Conservation (phyloP, 768 basidiomycete genomes). For the Amanita exitialis region DNA sequence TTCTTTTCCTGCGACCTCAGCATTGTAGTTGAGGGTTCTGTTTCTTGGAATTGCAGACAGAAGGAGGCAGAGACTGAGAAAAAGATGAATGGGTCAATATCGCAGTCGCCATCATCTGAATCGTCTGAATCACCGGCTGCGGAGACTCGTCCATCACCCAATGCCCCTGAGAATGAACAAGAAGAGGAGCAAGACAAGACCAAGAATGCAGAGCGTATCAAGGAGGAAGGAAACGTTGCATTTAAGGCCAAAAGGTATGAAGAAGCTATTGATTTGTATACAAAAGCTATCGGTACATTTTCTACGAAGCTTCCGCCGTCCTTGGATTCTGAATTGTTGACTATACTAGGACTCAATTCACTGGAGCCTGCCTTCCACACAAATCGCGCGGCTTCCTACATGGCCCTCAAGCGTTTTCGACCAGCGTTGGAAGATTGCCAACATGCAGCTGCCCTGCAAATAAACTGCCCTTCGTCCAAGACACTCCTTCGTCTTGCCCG, state of each 20-base stretch:
- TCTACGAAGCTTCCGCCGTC: conserved; percentile 1
- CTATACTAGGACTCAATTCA: conserved; percentile 40
- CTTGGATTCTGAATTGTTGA: neutral
- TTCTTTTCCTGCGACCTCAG: neutral
- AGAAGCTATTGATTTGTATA: conserved; percentile 67
- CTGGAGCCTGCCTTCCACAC: conserved; percentile 70
- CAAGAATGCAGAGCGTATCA: conserved; percentile 47
- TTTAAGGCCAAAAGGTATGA: conserved; percentile 59
- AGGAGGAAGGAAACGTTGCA: conserved; percentile 67
- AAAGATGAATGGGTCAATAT: neutral
- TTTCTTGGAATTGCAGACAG: neutral
- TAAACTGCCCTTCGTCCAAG: conserved; percentile 52
- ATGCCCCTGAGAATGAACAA: no score
- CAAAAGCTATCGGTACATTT: conserved; percentile 57
- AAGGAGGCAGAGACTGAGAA: neutral
- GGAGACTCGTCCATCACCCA: neutral
- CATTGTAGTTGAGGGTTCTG: neutral
- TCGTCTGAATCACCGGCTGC: neutral
- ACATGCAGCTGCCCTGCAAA: conserved; percentile 56
- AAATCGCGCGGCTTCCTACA: conserved; percentile 81
- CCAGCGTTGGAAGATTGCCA: conserved; percentile 74
- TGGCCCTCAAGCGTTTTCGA: conserved; percentile 71
- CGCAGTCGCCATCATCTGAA: neutral
- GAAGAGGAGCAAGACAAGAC: conserved; percentile 23
- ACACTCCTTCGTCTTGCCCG: conserved; percentile 76